Base-by-base conservation (phyloP, 2,329 filamentous ascomycete species). In the Calonectria henricotiae region DNA sequence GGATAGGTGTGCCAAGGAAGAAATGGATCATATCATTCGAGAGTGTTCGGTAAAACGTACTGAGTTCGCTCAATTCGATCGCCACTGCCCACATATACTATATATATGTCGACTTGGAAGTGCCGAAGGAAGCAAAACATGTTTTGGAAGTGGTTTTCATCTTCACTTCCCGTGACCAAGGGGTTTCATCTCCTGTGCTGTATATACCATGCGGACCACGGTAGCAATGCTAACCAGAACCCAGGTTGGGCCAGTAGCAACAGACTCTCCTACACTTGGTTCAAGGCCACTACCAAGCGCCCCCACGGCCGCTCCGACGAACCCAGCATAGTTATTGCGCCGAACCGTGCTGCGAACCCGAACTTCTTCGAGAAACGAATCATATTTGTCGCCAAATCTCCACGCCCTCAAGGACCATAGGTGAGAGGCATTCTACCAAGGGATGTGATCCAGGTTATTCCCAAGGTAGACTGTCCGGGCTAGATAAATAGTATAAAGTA, bases 401-500 rank as follows among this genome's bases (percentile, higher is more conserved):
- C 54, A 30, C 49, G 37, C 6, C 54, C 54, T 20, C 54, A 60
- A 12, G 54, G 71, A 1, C 49, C 69, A 0, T 75, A 71, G 73
- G 68, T 75, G 0, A 51, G 73, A 12, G 73, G 64, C 0, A 11
- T 75, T 4, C 55, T 62, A 1, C 62, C 73, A 4, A 73, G 73
- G 0, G 73, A 75, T 17, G 15, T 72, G 0, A 69, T 75, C 2
- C 73, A 75, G 4, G 65, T 75, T 0, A 66, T 75, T 2, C 73
- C 73, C 1, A 67, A 70, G 20, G 73, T 73, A 2, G 72, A 66
- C 17, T 75, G 75, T 2, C 62, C 63, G 8, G 73, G 69, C 11
- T 75, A 71, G 73, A 72, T 75, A 1, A 75, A 75, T 0, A 75
- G 74, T 2, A 54, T 75, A 5, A 54, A 74, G 0, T 60, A 74